phyloP scores from a whole-genome alignment of 2,329 filamentous ascomycete genomes.

The Hypoxylon sp. region DNA sequence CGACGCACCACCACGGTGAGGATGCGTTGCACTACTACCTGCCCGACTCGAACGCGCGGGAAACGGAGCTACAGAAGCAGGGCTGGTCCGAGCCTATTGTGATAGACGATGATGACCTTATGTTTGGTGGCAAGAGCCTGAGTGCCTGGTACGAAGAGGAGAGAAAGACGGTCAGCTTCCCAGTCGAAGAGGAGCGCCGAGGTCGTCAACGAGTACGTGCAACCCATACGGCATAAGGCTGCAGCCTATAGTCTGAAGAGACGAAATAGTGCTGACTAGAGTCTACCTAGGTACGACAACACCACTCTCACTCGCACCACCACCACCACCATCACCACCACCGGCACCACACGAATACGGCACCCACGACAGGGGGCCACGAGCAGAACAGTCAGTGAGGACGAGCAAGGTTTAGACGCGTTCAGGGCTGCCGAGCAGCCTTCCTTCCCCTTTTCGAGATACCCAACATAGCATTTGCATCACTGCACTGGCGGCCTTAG shows the following conservation, averaged over 20 bases:
- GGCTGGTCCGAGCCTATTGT: conserved; percentile 62
- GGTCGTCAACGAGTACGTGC: conserved; percentile 50
- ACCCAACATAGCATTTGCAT: conserved; percentile 40
- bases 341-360: conserved; percentile 33
- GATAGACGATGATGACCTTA: conserved; percentile 68
- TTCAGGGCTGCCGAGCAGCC: conserved; percentile 20
- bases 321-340: conserved; percentile 31
- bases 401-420: neutral
- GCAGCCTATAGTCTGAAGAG: neutral
- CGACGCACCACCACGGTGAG: conserved; percentile 37
- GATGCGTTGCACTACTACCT: conserved; percentile 45
- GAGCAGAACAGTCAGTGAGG: conserved; percentile 39
- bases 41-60: conserved; percentile 35
- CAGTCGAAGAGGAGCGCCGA: conserved; percentile 52
- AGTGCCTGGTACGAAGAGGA: conserved; percentile 69
- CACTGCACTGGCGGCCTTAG: conserved; percentile 19
- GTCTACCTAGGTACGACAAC: conserved; percentile 35
- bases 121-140: conserved; percentile 66
- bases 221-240: neutral
- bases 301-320: conserved; percentile 31
- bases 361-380: conserved; percentile 26
- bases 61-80: conserved; percentile 38
- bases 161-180: conserved; percentile 53
- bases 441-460: conserved; percentile 35
- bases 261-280: conserved; percentile 17